Percentiles rank a stretch among this genome's conserved stretches.
These are phyloP conservation scores for Cladosporium sp. DNA, from an alignment of 2,329 filamentous ascomycete genomes.

Conservation along the genomic window DNA sequence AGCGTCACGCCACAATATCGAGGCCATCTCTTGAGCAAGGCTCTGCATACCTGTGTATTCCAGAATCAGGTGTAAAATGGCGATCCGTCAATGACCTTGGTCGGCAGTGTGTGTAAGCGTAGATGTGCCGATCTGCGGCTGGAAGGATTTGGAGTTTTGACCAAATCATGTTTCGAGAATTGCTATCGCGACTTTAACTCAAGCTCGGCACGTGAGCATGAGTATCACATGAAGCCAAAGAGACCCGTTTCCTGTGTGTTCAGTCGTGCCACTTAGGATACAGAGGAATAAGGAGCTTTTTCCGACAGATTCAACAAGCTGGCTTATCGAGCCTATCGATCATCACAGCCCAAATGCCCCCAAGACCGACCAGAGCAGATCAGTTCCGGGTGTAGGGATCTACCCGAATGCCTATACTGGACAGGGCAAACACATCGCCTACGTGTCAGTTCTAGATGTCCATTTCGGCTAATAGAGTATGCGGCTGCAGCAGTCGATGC, in stretches of 20 bases:
- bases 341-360: background rate
- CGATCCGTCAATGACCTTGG: background rate
- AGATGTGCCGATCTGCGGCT: background rate
- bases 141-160: conserved; percentile 1
- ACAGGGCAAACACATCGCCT: background rate
- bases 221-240: conserved; percentile 2
- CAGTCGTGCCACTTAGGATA: background rate
- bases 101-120: background rate
- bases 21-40: background rate
- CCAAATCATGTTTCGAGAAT: conserved; percentile 1
- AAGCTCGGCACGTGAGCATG: background rate
- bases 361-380: background rate
- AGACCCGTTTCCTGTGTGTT: background rate
- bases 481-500: background rate
- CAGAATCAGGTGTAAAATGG: background rate
- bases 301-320: background rate
- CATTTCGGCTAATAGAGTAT: background rate
- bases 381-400: background rate
- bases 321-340: background rate
- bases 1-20: background rate
- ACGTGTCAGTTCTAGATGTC: background rate
- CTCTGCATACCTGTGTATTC: background rate
- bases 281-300: background rate
- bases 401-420: background rate
- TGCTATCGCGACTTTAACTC: background rate